phyloP scores from a whole-genome alignment of 2,329 filamentous ascomycete genomes.

The Talaromyces atroroseus region DNA sequence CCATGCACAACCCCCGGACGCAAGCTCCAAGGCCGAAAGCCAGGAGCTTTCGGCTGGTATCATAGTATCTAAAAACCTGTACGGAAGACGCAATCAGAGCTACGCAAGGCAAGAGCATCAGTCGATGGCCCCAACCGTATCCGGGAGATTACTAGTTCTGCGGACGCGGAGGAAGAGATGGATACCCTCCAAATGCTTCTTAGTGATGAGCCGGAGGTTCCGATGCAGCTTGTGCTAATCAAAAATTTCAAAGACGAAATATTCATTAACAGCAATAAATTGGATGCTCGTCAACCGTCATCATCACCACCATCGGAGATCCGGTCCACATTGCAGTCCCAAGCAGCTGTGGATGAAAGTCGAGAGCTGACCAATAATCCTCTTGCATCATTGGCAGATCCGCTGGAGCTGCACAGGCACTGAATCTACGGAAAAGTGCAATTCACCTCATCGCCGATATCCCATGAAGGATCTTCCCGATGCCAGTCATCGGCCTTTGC shows the following conservation, averaged over 20 bases:
- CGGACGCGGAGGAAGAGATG: not conserved
- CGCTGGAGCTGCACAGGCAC: slow-evolving; percentile 20
- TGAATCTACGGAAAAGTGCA: not conserved
- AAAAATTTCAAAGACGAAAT: not conserved
- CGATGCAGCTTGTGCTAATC: not conserved
- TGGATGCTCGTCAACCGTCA: not conserved
- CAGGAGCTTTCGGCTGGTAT: slow-evolving; percentile 24
- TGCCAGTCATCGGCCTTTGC: not conserved
- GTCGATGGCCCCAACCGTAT: not conserved
- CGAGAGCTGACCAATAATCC: slow-evolving; percentile 25
- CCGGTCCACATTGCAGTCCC: not conserved
- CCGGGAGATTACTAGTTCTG: not conserved
- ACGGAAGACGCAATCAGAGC: slow-evolving; percentile 22
- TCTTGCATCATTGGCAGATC: slow-evolving; percentile 23
- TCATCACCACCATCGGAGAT: not conserved
- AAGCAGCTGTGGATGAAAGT: not conserved
- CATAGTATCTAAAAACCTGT: slow-evolving; percentile 25
- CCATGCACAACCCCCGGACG: slow-evolving; percentile 21
- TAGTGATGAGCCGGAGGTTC: not conserved
- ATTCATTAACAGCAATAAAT: not conserved
- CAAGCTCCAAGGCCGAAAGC: slow-evolving; percentile 22
- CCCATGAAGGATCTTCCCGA: not conserved
- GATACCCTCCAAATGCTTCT: not conserved
- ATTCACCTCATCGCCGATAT: not conserved
- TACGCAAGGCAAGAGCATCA: slow-evolving; percentile 16